Base-by-base conservation (phyloP, 2,329 filamentous ascomycete species). In the Apiospora sp. region DNA sequence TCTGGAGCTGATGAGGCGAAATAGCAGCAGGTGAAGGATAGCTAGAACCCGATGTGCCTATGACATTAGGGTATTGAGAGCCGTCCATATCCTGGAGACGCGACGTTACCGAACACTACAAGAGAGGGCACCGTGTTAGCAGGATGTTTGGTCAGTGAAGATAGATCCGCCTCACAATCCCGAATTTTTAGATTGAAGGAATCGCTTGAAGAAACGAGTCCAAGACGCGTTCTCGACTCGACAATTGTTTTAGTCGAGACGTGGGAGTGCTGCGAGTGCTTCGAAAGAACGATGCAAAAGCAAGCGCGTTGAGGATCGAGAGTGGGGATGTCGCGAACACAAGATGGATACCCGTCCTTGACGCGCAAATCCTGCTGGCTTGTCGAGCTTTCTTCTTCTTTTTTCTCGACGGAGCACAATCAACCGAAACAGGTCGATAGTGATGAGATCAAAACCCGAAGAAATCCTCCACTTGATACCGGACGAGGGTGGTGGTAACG, bases 1-100 rank as follows among this genome's bases (percentile, higher is more conserved):
- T 83, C 75, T 87, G 86, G 68, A 87, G 81, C 78, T 88, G 86
- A 74, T 88, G 86, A 80, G 87, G 85, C 76, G 87, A 84, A 74
- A 87, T 84, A 71, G 86, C 86, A 72, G 86, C 86, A 54, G 86
- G 85, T 75, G 87, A 88, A 79, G 86, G 86, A 81, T 88, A 87
- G 74, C 84, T 82, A 78, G 86, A 83, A 72, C 85, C 84, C 76
- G 85, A 85, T 75, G 86, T 84, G 85, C 86, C 87, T 87, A 89
- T 86, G 83, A 84, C 85, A 85, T 88, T 87, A 82, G 87, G 84
- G 79, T 87, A 88, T 77, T 86, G 77, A 80, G 84, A 83, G 82
- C 84, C 85, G 85, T 89, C 87, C 87, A 89, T 89, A 83, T 83
- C 82, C 82, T 81, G 80, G 78, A 77, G 74, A 75, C 78, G 78